Conservation (phyloP, 768 basidiomycete species). For the Hygrocybe coccinea region DNA sequence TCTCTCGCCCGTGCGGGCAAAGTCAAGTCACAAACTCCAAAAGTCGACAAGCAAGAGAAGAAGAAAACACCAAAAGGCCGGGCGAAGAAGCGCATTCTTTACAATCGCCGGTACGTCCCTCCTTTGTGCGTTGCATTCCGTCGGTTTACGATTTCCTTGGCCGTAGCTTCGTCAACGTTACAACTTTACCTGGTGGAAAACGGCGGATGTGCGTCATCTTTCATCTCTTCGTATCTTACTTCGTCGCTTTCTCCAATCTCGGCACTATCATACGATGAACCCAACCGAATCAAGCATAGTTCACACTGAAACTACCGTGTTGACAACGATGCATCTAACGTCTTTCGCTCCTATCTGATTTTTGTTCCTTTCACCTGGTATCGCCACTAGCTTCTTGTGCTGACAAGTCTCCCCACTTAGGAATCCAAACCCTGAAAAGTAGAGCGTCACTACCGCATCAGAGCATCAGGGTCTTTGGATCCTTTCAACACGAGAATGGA, state of each 20-base stretch:
- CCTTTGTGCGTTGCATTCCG: not conserved
- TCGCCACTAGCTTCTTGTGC: slow-evolving; percentile 15
- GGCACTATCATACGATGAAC: slow-evolving; percentile 45
- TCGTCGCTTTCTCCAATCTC: not conserved
- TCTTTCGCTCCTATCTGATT: slow-evolving; percentile 99
- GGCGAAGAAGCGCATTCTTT: slow-evolving; percentile 92
- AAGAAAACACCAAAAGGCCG: slow-evolving; percentile 97
- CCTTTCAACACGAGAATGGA: not conserved
- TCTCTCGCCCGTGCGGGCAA: slow-evolving; percentile 99
- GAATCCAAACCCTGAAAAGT: slow-evolving; percentile 67
- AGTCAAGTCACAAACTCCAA: slow-evolving; percentile 97
- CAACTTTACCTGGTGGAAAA: slow-evolving; percentile 85
- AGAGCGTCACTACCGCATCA: slow-evolving; percentile 39
- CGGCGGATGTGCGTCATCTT: slow-evolving; percentile 80
- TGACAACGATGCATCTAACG: slow-evolving; percentile 81
- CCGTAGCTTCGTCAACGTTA: slow-evolving; percentile 86
- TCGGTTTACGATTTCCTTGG: not conserved
- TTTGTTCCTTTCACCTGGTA: slow-evolving; percentile 15
- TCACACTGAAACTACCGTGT: slow-evolving; percentile 90
- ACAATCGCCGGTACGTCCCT: slow-evolving; percentile 79
- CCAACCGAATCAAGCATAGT: slow-evolving; percentile 75
- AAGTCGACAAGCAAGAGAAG: slow-evolving; percentile 98
- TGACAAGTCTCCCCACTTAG: slow-evolving; percentile 31
- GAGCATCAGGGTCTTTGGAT: slow-evolving; percentile 16
- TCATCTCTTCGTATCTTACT: slow-evolving; percentile 8